phyloP scores from a whole-genome alignment of 73 alveolate species.

The Tetrahymena thermophila region DNA sequence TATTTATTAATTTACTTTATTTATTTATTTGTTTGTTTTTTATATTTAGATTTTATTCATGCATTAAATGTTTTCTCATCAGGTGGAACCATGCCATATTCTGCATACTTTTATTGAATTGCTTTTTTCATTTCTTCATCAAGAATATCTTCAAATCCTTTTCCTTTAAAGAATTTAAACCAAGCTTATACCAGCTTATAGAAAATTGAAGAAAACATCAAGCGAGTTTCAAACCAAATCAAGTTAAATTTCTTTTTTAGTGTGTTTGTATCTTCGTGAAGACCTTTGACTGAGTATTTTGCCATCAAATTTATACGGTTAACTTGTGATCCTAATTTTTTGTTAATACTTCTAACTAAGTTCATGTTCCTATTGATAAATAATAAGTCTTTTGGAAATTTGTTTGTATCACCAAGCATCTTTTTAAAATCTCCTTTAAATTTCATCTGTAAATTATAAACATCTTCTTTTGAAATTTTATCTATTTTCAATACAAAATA shows the following conservation, averaged over 20 bases:
- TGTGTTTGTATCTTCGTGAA: background rate
- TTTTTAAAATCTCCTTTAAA: conserved; percentile 31
- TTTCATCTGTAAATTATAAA: conserved; percentile 13
- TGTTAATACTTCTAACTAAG: conserved; percentile 30
- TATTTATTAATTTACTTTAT: too few relatives aligned
- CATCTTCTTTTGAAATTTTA: conserved; percentile 27
- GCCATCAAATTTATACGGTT: conserved; percentile 42
- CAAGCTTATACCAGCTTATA: conserved; percentile 10
- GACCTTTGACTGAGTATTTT: conserved; percentile 23
- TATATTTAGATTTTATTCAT: background rate
- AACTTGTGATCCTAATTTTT: conserved; percentile 28
- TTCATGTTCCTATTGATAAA: conserved; percentile 46
- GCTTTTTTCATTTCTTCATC: conserved; percentile 10
- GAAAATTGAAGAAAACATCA: conserved; percentile 9
- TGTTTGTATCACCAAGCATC: conserved; percentile 32
- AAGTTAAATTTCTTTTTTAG: conserved; percentile 7
- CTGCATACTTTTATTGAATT: conserved; percentile 12
- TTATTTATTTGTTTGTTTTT: too few relatives aligned
- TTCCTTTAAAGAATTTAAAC: conserved; percentile 3
- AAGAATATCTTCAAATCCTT: conserved; percentile 26
- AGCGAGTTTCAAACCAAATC: conserved; percentile 27
- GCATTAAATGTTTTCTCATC: conserved; percentile 42
- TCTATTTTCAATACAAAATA: background rate
- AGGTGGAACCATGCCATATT: conserved; percentile 27
- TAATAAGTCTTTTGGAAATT: conserved; percentile 29